Conservation (phyloP, 2,329 filamentous ascomycete species). For the Fusarium sp. region DNA sequence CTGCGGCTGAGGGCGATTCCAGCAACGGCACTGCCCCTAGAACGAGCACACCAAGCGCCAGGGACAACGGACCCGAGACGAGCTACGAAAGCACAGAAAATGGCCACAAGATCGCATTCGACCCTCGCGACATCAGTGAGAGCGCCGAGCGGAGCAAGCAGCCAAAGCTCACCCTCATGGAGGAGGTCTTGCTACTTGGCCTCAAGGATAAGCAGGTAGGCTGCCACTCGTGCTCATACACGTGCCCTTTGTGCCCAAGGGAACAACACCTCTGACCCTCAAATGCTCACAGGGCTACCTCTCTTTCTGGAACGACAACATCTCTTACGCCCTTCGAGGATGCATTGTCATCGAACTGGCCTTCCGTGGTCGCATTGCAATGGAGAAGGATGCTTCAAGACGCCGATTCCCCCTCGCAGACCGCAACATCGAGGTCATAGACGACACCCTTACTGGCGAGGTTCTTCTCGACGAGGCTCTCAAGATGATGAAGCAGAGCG, state of each 20-base stretch:
- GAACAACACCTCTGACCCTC: slow-evolving; percentile 6
- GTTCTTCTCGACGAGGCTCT: slow-evolving; percentile 96
- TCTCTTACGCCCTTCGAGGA: slow-evolving; percentile 95
- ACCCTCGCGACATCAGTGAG: slow-evolving; percentile 96
- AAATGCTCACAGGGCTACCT: slow-evolving; percentile 80
- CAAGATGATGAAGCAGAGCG: slow-evolving; percentile 99
- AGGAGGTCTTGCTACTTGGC: slow-evolving; percentile 93
- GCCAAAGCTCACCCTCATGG: slow-evolving; percentile 98
- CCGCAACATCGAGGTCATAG: slow-evolving; percentile 94
- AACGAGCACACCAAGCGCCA: slow-evolving; percentile 64
- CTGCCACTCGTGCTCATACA: slow-evolving; percentile 20
- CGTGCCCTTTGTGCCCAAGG: slow-evolving; percentile 14
- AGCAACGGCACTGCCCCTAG: slow-evolving; percentile 61
- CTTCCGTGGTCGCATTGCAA: slow-evolving; percentile 94
- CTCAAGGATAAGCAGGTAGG: slow-evolving; percentile 97
- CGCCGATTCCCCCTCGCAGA: slow-evolving; percentile 93
- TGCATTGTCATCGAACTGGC: slow-evolving; percentile 98
- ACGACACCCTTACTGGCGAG: slow-evolving; percentile 95
- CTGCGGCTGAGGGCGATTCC: slow-evolving; percentile 64
- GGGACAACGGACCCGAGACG: slow-evolving; percentile 72
- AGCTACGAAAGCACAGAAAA: slow-evolving; percentile 93
- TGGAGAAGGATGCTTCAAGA: slow-evolving; percentile 95
- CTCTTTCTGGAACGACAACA: slow-evolving; percentile 99
- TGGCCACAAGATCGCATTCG: slow-evolving; percentile 98
- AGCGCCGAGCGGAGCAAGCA: slow-evolving; percentile 96